phyloP scores from a whole-genome alignment of 352 stramenopile species.

The Plasmopara viticola region DNA sequence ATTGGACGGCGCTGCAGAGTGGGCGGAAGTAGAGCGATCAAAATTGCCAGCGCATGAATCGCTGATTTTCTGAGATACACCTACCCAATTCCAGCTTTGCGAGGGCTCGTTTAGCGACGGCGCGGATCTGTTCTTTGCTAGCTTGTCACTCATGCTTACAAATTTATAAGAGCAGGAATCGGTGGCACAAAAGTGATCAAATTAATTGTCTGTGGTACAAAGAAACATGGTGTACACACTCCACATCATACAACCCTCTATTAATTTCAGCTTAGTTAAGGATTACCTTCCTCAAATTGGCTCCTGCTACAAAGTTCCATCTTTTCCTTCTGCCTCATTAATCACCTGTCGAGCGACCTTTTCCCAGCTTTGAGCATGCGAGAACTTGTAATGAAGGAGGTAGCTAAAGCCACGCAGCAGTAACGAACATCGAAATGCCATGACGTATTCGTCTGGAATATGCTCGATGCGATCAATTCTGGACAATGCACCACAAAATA shows the following conservation, averaged over 20 bases:
- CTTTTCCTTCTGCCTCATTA: conserved; percentile 40
- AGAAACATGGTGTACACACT: neutral
- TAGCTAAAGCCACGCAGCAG: conserved; percentile 83
- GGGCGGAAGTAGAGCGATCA: conserved; percentile 8
- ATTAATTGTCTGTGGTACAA: too few relatives aligned
- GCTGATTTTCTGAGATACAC: conserved; percentile 27
- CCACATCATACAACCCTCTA: neutral
- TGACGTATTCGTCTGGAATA: conserved; percentile 83
- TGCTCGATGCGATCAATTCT: conserved; percentile 78
- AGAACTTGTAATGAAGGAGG: conserved; percentile 81
- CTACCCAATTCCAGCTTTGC: conserved; percentile 49
- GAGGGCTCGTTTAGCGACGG: conserved; percentile 6
- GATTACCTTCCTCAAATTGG: neutral
- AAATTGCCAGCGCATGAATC: conserved; percentile 9
- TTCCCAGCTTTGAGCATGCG: conserved; percentile 78
- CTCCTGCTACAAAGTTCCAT: conserved; percentile 1
- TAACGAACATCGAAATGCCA: conserved; percentile 82
- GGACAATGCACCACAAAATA: neutral
- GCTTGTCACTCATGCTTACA: conserved; percentile 12
- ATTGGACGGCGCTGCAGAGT: conserved; percentile 4
- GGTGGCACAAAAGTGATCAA: neutral
- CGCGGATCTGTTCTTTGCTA: neutral
- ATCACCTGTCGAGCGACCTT: conserved; percentile 57
- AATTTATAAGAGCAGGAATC: conserved; percentile 5
- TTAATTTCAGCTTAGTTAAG: neutral